Evolutionary conservation across 768 basidiomycete genomes (phyloP).

Genomic region (Agaricus blazei): DNA sequence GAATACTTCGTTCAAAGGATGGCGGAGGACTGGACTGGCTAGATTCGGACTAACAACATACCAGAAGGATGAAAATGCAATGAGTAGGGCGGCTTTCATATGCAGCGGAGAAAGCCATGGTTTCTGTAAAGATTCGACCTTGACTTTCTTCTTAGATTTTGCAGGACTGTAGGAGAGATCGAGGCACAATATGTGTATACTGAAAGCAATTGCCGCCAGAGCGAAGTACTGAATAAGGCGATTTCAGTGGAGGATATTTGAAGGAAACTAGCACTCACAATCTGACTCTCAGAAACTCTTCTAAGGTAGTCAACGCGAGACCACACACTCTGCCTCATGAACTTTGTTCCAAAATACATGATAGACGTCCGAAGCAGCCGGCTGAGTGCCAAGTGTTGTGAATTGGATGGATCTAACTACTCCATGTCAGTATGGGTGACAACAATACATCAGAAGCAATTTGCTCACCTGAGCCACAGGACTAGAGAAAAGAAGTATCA

Average conservation of each 20-base stretch:
- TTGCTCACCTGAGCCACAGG: constrained; percentile 26
- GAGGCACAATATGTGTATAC: constrained; percentile 7
- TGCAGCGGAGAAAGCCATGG: constrained; percentile 14
- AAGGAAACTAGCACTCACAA: constrained; percentile 23
- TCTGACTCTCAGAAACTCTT: constrained; percentile 30
- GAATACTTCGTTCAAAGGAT: constrained; percentile 46
- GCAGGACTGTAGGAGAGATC: constrained; percentile 1
- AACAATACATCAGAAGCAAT: background rate
- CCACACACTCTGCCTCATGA: constrained; percentile 27
- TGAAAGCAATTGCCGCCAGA: constrained; percentile 14
- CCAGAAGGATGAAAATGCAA: constrained; percentile 29
- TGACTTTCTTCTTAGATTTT: constrained; percentile 15
- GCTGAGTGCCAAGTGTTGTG: background rate
- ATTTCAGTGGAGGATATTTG: constrained; percentile 9
- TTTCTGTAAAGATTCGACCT: background rate
- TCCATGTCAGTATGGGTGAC: background rate
- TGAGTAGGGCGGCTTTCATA: constrained; percentile 21
- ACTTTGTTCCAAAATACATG: constrained; percentile 20
- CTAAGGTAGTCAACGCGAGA: constrained; percentile 19
- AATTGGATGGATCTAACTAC: constrained; percentile 2
- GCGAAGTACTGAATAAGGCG: constrained; percentile 34
- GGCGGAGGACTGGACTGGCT: constrained; percentile 53
- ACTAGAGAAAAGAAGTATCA: constrained; percentile 46
- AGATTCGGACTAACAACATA: constrained; percentile 31
- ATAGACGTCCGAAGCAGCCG: constrained; percentile 21